A percentile compares a stretch with the other conserved stretches of the same genome.
phyloP scores from a whole-genome alignment of 1,139 yeast genomes.

The Arxiozyma heterogenica region DNA sequence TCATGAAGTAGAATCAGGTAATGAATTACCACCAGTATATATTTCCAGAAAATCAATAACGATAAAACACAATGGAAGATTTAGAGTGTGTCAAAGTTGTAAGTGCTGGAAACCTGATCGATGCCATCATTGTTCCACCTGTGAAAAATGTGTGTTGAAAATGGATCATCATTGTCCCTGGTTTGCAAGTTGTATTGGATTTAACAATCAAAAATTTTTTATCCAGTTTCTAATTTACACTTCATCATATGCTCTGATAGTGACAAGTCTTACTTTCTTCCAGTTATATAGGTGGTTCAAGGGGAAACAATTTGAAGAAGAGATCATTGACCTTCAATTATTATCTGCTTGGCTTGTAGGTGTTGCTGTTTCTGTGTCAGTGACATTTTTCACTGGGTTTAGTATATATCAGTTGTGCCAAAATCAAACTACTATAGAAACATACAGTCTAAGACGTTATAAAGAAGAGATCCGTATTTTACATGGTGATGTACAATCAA shows the following conservation, averaged over 20 bases:
- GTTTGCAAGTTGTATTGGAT: constrained; percentile 88
- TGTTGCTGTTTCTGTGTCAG: constrained; percentile 54
- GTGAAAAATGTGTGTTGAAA: constrained; percentile 59
- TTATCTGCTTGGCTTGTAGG: constrained; percentile 53
- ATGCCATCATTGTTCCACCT: constrained; percentile 77
- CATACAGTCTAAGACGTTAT: constrained; percentile 52
- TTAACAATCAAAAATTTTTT: constrained; percentile 67
- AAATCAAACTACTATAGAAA: constrained; percentile 78
- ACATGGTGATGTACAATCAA: constrained; percentile 32
- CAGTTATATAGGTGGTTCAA: constrained; percentile 46
- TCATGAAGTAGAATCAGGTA: constrained; percentile 25
- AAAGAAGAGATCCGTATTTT: constrained; percentile 38
- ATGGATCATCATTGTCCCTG: constrained; percentile 98
- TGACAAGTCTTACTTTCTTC: constrained; percentile 11
- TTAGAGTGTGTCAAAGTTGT: constrained; percentile 65
- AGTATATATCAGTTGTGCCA: constrained; percentile 49
- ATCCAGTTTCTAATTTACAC: constrained; percentile 62
- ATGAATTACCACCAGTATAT: constrained; percentile 34
- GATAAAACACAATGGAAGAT: constrained; percentile 36
- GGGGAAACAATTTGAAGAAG: constrained; percentile 34
- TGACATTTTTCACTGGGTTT: constrained; percentile 50
- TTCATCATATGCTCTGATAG: constrained; percentile 41
- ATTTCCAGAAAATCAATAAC: constrained; percentile 32
- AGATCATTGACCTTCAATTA: constrained; percentile 48
- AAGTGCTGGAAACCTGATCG: constrained; percentile 88